Conservation (phyloP, 305 asterid species). For the Solanum hybrid region DNA sequence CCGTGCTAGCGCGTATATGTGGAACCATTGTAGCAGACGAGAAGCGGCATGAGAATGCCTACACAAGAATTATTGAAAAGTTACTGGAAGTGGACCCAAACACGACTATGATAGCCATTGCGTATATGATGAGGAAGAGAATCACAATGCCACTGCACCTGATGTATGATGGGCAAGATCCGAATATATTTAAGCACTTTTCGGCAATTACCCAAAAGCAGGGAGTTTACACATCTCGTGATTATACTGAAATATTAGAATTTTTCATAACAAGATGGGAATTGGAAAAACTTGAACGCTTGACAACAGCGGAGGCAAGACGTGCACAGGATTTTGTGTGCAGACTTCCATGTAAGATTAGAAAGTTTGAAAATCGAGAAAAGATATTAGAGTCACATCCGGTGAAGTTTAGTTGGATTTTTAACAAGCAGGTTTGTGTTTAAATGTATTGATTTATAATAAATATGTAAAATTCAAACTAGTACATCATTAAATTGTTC, state of each 20-base stretch:
- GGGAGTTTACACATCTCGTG: background rate
- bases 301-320: background rate
- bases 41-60: too few species aligned
- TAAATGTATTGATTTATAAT: background rate
- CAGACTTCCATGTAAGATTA: background rate
- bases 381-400: background rate
- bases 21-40: too few species aligned
- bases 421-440: background rate
- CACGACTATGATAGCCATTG: constrained; percentile 1
- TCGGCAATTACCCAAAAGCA: background rate
- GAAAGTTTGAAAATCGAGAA: background rate
- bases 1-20: too few species aligned
- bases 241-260: background rate
- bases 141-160: constrained; percentile 3
- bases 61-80: too few species aligned
- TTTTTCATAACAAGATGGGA: background rate
- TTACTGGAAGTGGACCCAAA: background rate
- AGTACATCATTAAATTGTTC: too few species aligned
- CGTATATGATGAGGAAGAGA: constrained; percentile 8
- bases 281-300: background rate
- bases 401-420: constrained; percentile 8
- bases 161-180: background rate
- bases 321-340: constrained; percentile 9
- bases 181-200: background rate
- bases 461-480: background rate